Evolutionary conservation across 139 green algal species (phyloP).

Genomic region (Asterochloris sp.): DNA sequence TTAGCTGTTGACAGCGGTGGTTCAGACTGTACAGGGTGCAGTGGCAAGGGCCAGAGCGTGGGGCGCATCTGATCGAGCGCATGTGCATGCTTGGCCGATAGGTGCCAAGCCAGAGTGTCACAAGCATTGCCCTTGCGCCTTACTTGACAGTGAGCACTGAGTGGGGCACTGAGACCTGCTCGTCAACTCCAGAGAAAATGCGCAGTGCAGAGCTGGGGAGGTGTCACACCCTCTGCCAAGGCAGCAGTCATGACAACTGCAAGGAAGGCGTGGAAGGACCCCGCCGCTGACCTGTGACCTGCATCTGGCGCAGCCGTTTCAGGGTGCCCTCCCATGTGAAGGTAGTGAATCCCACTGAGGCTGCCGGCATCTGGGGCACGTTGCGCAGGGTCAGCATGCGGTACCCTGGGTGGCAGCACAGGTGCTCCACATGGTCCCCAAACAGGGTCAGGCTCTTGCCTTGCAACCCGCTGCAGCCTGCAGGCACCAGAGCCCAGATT

Average conservation of each 20-base stretch:
- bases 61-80: not conserved
- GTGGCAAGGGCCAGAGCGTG: not conserved
- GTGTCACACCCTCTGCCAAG: not conserved
- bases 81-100: not conserved
- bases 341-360: constrained; percentile 62
- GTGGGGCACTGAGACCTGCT: not conserved
- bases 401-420: constrained; percentile 60
- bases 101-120: not conserved
- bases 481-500: not conserved
- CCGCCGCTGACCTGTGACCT: constrained; percentile 42
- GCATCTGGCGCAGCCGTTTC: constrained; percentile 64
- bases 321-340: constrained; percentile 66
- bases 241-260: not conserved
- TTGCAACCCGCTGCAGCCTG: not conserved
- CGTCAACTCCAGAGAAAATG: not conserved
- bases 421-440: constrained; percentile 47
- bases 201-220: not conserved
- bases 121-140: not conserved
- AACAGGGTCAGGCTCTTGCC: constrained; percentile 30
- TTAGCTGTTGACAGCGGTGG: not conserved
- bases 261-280: not conserved
- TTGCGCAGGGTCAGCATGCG: constrained; percentile 46
- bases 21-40: not conserved
- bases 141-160: not conserved
- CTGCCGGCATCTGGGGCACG: constrained; percentile 44